Conservation (phyloP, 1,284 basidiomycete species). For the Ustilago xerochloae region DNA sequence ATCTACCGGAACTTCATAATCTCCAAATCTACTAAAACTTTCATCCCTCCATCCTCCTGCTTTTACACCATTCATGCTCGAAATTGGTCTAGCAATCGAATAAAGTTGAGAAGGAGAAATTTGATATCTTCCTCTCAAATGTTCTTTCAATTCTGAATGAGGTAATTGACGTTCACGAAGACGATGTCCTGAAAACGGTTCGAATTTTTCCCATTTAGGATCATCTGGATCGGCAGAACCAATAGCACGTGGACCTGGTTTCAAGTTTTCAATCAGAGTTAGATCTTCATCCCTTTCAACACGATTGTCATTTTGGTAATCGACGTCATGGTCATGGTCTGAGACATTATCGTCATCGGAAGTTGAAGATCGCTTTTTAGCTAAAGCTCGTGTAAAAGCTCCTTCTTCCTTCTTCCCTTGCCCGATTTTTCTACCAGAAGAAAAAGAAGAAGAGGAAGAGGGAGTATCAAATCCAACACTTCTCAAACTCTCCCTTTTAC, state of each 20-base stretch:
- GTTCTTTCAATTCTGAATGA: slow-evolving; percentile 82
- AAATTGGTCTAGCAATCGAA: slow-evolving; percentile 70
- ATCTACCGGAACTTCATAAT: slow-evolving; percentile 87
- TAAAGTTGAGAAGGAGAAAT: slow-evolving; percentile 88
- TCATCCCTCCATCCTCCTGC: too few relatives aligned
- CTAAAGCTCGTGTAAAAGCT: slow-evolving; percentile 28
- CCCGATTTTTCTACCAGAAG: neutral
- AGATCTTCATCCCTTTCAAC: slow-evolving; percentile 24
- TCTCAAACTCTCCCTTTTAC: slow-evolving; percentile 16
- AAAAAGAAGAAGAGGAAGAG: neutral
- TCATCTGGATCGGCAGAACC: slow-evolving; percentile 35
- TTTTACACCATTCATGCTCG: too few relatives aligned
- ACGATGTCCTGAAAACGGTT: slow-evolving; percentile 67
- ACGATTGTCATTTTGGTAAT: too few relatives aligned
- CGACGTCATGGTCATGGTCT: neutral
- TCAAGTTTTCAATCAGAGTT: slow-evolving; percentile 24
- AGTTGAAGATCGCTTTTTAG: neutral
- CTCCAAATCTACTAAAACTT: too few relatives aligned
- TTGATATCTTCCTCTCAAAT: slow-evolving; percentile 84
- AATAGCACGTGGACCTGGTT: slow-evolving; percentile 27
- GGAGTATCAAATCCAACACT: slow-evolving; percentile 17
- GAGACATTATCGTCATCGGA: neutral
- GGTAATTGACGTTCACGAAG: slow-evolving; percentile 81
- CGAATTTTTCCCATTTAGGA: slow-evolving; percentile 38
- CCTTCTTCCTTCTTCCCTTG: neutral